Conservation (phyloP, 331 rosid species). For the Malus hybrid region DNA sequence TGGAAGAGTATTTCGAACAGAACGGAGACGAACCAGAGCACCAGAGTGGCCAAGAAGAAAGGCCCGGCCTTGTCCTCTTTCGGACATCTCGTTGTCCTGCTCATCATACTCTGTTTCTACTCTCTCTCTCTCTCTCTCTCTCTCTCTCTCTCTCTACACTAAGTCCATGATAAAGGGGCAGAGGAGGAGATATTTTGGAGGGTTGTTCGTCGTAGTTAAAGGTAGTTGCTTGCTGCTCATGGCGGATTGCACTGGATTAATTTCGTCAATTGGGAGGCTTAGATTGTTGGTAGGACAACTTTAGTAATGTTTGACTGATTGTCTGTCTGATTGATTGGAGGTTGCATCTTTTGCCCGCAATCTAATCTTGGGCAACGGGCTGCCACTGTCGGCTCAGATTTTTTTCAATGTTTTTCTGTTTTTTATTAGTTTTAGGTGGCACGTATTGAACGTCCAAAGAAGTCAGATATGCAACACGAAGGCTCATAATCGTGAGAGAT, state of each 20-base stretch:
- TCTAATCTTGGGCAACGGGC: no score
- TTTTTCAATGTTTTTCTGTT: no score
- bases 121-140: not conserved
- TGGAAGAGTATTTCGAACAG: conserved; percentile 45
- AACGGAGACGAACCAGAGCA: conserved; percentile 54
- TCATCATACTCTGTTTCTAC: conserved; percentile 25
- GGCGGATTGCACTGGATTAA: not conserved
- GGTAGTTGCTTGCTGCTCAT: not conserved
- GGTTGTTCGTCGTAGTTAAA: not conserved
- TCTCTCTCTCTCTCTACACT: not conserved
- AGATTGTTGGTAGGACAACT: not conserved
- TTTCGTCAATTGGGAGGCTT: not conserved
- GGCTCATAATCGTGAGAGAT: no score
- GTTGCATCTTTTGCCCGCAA: not conserved
- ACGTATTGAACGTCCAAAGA: no score
- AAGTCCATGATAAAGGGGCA: not conserved
- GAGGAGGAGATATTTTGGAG: not conserved
- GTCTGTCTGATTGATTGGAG: not conserved
- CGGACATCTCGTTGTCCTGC: not conserved
- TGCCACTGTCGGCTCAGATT: not conserved
- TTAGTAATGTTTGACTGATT: not conserved
- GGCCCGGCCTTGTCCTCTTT: conserved; percentile 23
- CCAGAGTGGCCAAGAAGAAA: conserved; percentile 52
- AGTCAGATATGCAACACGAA: not conserved
- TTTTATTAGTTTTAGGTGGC: not conserved